Evolutionary conservation across 2,329 filamentous ascomycete species (phyloP).

Genomic region (Sarocladiaceae sp.): DNA sequence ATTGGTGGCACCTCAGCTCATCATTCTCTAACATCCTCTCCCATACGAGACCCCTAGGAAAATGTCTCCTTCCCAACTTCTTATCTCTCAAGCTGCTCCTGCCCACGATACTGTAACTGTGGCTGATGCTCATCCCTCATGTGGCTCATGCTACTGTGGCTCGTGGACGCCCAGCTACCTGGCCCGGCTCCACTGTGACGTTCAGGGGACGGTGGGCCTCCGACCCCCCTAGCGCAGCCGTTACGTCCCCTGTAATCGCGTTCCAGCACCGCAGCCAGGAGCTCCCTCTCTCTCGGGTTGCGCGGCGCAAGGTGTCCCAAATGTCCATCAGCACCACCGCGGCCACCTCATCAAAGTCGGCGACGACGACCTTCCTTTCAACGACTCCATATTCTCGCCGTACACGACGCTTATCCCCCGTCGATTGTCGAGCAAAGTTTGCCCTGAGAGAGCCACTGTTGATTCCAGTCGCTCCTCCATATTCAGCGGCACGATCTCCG

Average conservation of each 20-base stretch:
- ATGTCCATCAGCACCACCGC: constrained; percentile 3
- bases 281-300: too few relatives aligned
- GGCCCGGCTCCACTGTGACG: too few relatives aligned
- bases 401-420: neutral
- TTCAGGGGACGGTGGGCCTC: constrained; percentile 7
- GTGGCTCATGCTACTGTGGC: neutral
- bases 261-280: too few relatives aligned
- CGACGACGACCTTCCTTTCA: neutral
- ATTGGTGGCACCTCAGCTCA: too few relatives aligned
- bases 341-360: neutral
- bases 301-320: constrained; percentile 9
- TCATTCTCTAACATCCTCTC: too few relatives aligned
- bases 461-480: too few relatives aligned
- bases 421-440: neutral
- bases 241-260: neutral
- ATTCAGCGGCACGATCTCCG: too few relatives aligned
- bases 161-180: too few relatives aligned
- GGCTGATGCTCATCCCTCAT: constrained; percentile 1
- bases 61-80: too few relatives aligned
- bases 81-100: neutral
- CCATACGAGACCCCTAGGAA: too few relatives aligned
- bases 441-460: too few relatives aligned
- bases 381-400: neutral
- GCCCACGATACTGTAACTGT: neutral
- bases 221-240: constrained; percentile 2